phyloP scores from a whole-genome alignment of 169 alveolate genomes.

The Amoebophrya sp. region DNA sequence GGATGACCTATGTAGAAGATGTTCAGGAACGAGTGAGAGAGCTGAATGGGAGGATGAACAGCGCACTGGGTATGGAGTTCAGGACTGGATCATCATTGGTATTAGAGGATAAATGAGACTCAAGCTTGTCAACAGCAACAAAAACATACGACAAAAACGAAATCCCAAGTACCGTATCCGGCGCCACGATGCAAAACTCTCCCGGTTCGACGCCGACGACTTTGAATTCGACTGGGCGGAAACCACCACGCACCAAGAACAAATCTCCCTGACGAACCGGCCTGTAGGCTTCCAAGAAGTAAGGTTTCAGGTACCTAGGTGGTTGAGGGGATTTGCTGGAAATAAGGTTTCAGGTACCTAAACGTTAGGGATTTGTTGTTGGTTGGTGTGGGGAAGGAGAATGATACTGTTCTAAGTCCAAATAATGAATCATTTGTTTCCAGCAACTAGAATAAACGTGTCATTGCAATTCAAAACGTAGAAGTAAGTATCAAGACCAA shows the following conservation, averaged over 20 bases:
- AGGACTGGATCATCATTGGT: too few relatives aligned
- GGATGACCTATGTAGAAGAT: slow-evolving; percentile 24
- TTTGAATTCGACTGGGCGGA: slow-evolving; percentile 96
- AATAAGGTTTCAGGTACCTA: too few relatives aligned
- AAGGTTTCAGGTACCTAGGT: slow-evolving; percentile 90
- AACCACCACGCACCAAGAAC: slow-evolving; percentile 97
- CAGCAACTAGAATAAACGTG: too few relatives aligned
- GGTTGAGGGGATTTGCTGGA: too few relatives aligned
- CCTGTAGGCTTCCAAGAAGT: slow-evolving; percentile 97
- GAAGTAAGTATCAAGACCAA: neutral
- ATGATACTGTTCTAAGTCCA: too few relatives aligned
- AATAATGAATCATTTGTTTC: too few relatives aligned
- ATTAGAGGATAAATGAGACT: too few relatives aligned
- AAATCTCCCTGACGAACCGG: slow-evolving; percentile 98
- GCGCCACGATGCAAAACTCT: slow-evolving; percentile 98
- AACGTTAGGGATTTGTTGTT: too few relatives aligned
- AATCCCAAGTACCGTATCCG: slow-evolving; percentile 92
- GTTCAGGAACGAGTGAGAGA: neutral
- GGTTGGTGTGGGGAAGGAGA: too few relatives aligned
- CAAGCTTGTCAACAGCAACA: too few relatives aligned
- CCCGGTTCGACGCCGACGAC: slow-evolving; percentile 99
- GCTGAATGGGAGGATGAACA: neutral
- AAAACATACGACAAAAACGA: too few relatives aligned
- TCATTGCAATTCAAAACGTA: neutral
- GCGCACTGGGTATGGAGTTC: too few relatives aligned